Conservation (phyloP, 2,329 filamentous ascomycete species). For the Fonsecaea pedrosoi region DNA sequence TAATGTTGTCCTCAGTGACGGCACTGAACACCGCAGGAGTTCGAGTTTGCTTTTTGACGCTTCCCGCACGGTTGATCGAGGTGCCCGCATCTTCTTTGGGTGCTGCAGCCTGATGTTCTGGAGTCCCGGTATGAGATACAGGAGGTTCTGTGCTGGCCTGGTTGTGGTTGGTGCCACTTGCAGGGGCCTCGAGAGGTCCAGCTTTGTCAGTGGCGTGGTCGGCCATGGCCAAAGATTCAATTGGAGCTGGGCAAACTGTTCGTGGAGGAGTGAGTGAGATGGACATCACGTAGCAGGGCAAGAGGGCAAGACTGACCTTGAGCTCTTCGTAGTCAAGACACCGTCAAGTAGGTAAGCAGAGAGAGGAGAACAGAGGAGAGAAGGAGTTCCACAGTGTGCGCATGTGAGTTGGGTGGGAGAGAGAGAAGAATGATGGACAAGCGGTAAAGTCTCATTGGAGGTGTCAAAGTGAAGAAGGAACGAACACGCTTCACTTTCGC, state of each 20-base stretch:
- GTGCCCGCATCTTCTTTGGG: neutral
- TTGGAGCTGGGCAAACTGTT: neutral
- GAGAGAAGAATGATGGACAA: neutral
- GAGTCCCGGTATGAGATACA: neutral
- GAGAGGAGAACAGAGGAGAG: neutral
- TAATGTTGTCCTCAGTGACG: slow-evolving; percentile 6
- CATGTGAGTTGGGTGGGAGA: neutral
- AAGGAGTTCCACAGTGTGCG: neutral
- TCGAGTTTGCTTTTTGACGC: slow-evolving; percentile 5
- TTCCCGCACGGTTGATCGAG: neutral
- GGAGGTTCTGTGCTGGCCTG: neutral
- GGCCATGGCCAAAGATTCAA: neutral
- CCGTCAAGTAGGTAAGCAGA: neutral
- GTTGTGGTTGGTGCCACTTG: neutral
- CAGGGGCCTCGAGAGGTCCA: neutral
- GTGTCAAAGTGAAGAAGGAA: neutral
- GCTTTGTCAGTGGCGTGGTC: slow-evolving; percentile 5
- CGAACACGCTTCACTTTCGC: slow-evolving; percentile 1
- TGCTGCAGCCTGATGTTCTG: slow-evolving; percentile 2
- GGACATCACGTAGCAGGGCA: neutral
- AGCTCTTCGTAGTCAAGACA: neutral
- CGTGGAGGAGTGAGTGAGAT: neutral
- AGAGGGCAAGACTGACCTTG: neutral
- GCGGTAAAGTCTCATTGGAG: neutral
- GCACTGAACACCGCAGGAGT: slow-evolving; percentile 9